A percentile compares a stretch with the other conserved stretches of the same genome.
These are phyloP conservation scores for Auriscalpium vulgare DNA, from an alignment of 768 basidiomycete species.

Conservation along the genomic window DNA sequence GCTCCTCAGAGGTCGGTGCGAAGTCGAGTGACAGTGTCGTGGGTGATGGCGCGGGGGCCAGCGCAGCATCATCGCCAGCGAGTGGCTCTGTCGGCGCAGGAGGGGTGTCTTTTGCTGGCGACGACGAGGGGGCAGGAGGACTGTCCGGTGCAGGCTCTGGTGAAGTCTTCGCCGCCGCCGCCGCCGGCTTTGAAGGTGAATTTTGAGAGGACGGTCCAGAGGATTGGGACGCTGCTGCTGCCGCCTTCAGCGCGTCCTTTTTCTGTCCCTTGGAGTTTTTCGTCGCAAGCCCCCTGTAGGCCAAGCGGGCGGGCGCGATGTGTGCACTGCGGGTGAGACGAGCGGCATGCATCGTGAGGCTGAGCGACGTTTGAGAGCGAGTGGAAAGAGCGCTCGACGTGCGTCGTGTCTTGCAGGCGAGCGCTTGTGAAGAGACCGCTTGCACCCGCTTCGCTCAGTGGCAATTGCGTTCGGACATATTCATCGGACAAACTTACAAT, in stretches of 20 bases:
- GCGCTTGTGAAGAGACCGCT: too few species aligned
- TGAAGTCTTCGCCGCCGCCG: too few species aligned
- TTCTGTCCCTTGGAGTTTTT: background rate
- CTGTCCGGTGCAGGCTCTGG: background rate
- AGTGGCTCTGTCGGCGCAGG: background rate
- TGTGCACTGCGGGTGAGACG: constrained; percentile 4
- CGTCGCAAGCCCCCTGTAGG: background rate
- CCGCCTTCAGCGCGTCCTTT: background rate
- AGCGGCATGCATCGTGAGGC: constrained; percentile 1
- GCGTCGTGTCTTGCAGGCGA: too few species aligned
- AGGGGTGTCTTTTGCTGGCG: constrained; percentile 1
- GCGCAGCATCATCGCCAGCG: background rate
- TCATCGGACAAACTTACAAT: too few species aligned
- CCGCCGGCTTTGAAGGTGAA: too few species aligned
- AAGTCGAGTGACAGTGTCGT: constrained; percentile 43
- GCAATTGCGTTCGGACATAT: too few species aligned
- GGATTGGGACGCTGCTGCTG: background rate
- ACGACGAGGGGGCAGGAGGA: background rate
- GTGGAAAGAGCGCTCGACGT: too few species aligned
- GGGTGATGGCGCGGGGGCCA: constrained; percentile 30
- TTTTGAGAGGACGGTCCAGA: background rate
- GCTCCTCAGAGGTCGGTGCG: constrained; percentile 40
- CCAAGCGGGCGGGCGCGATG: background rate
- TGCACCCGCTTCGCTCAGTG: too few species aligned
- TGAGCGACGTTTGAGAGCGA: too few species aligned